Evolutionary conservation across 2,329 filamentous ascomycete genomes (phyloP), one percentile per base, ranked within the genome.

Genomic region (Zymoseptoria brevis): DNA sequence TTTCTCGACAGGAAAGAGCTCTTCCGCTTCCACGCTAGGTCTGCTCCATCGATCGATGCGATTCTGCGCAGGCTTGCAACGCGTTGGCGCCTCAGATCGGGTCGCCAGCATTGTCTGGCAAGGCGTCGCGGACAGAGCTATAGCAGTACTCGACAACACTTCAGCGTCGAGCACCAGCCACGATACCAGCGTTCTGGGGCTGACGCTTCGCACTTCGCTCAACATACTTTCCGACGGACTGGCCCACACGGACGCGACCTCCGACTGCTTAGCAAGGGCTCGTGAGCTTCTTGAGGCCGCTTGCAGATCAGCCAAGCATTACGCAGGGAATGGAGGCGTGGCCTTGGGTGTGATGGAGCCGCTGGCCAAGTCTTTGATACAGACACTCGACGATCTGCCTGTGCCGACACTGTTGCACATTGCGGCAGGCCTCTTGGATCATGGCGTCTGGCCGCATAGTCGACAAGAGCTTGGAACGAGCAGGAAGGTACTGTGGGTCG

Each of bases 251-350:
- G 22, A 58, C 41, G 55, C 24, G 3, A 53, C 52, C 22, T 26
- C 57, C 1, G 48, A 45, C 24, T 60, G 55, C 52, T 24, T 61
- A 26, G 45, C 57, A 6, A 58, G 56, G 8, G 24, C 29, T 74
- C 71, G 30, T 58, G 59, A n/a, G 71, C 73, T 62, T n/a, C 69
- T 53, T 60, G 61, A 60, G 54, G 61, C 35, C 64, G 61, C 58
- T 41, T 72, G 82, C 2, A 73, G 79, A 8, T 81, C 83, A 56
- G 81, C 87, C 6, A 80, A 78, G 19, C 75, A 79, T 11, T 85
- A 90, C 63, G 82, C 82, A 56, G 88, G 89, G 2, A 85, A 90
- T 62, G 81, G 83, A 16, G 86, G 84, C 5, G 80, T 86, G 49
- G 82, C 85, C 4, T 77, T 88, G 54, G 81, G 83, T 22, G 79